phyloP scores from a whole-genome alignment of 345 rosid species.

The Euphorbia tirucalli region DNA sequence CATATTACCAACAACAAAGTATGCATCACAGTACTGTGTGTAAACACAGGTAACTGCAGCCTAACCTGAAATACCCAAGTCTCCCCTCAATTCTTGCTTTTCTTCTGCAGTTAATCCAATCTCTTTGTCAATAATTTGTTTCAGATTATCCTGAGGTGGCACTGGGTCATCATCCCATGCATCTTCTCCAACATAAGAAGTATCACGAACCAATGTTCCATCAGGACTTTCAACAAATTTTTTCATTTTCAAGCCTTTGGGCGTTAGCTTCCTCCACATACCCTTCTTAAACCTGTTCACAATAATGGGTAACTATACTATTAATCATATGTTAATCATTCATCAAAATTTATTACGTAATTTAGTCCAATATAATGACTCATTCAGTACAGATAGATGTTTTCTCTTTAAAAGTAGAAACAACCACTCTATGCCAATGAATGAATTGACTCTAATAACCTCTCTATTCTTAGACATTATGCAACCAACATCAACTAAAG shows the following conservation, averaged over 20 bases:
- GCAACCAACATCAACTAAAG: slow-evolving; percentile 1
- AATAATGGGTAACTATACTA: background rate
- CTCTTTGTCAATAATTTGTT: slow-evolving; percentile 54
- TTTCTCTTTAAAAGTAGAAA: background rate
- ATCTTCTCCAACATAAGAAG: slow-evolving; percentile 85
- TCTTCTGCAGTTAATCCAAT: slow-evolving; percentile 51
- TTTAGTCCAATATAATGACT: background rate
- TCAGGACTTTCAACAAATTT: slow-evolving; percentile 71
- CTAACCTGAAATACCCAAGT: slow-evolving; percentile 66
- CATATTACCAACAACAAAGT: background rate
- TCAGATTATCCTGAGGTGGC: slow-evolving; percentile 48
- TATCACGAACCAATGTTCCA: slow-evolving; percentile 78
- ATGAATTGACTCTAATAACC: background rate
- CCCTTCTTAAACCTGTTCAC: slow-evolving; percentile 72
- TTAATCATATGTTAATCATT: background rate
- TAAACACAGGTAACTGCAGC: slow-evolving; percentile 21
- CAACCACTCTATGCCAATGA: background rate
- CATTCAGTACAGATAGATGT: background rate
- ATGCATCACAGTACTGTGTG: slow-evolving; percentile 6
- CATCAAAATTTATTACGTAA: background rate
- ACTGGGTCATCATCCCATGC: slow-evolving; percentile 80
- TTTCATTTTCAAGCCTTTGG: slow-evolving; percentile 86
- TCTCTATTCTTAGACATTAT: background rate
- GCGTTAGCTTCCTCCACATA: slow-evolving; percentile 78
- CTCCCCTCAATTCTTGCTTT: slow-evolving; percentile 61